Base-by-base conservation (phyloP, 495 filamentous ascomycete genomes). In the Cercophora scortea region DNA sequence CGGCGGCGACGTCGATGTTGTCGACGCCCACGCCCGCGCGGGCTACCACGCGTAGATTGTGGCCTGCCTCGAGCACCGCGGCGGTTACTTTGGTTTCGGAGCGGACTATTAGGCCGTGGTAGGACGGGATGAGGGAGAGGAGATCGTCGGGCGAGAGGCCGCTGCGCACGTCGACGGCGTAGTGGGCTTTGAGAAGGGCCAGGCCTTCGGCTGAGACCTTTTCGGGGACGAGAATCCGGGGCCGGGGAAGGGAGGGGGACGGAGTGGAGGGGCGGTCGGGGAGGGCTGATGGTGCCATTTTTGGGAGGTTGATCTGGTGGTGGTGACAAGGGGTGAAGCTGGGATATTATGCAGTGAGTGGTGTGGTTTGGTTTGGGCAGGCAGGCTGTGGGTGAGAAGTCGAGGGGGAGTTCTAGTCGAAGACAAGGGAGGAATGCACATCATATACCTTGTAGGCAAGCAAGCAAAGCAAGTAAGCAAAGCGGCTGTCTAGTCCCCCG, bases 11-110 rank as follows among this genome's bases (percentile, higher is more conserved):
- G 63, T 88, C 81, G 45, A 89, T 83, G 72, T 89, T 89, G 64
- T 89, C 85, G 10, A 89, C 85, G 6, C 85, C 85, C 1, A 89
- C 85, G 8, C 85, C 85, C 16, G 85, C 85, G 46, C 85, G 70
- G 9, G 85, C 85, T n/a, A 89, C 84, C 4, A 88, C 85, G 58
- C 82, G 80, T 7, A 89, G 68, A 43, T 74, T 80, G 48, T 71
- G 72, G 5, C 73, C 84, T 6, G 82, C 82, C 6, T 62, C 59
- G 6, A 89, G 74, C 0, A 88, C 67, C 13, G 63, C 62, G 1
- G 81, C 74, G 0, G 81, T 86, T 33, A 87, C 84, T 58, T 86
- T 83, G 10, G 84, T 87, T 61, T 89, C 84, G 41, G 83, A 86
- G 3, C 85, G 81, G 15, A 89, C 79, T 25, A 89, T 80, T 19